Percentiles rank a stretch among this genome's conserved stretches.
Evolutionary conservation across 352 stramenopile genomes (phyloP).

Genomic region (Globisporangium splendens): DNA sequence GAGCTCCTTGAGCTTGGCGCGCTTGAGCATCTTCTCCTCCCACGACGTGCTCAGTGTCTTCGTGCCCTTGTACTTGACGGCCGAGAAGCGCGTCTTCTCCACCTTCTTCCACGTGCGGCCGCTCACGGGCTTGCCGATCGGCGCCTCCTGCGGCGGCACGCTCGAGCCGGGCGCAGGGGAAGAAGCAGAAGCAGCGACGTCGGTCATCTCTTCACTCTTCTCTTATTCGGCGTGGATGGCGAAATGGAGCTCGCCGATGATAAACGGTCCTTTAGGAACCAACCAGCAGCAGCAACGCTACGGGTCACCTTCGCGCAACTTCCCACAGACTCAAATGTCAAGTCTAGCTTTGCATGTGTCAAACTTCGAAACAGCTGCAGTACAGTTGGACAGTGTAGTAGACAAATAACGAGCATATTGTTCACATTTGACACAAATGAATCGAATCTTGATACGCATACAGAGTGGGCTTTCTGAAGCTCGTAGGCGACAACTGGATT

Average conservation of each 20-base stretch:
- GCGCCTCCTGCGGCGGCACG: conserved; percentile 20
- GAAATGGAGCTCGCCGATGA: conserved; percentile 20
- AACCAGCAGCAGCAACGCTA: conserved; percentile 16
- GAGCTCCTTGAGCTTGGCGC: conserved; percentile 73
- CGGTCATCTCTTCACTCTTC: conserved; percentile 15
- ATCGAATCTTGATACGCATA: neutral
- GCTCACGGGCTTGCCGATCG: conserved; percentile 66
- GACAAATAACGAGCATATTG: too few relatives aligned
- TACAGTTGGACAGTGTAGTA: too few relatives aligned
- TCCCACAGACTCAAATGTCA: conserved; percentile 1
- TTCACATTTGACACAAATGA: neutral
- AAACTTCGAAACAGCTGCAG: neutral
- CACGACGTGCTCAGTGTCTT: conserved; percentile 84
- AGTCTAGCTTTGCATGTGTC: neutral
- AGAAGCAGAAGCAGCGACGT: conserved; percentile 11
- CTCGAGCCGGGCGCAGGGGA: conserved; percentile 4
- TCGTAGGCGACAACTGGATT: neutral
- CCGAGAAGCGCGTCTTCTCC: conserved; percentile 77
- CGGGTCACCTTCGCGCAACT: conserved; percentile 24
- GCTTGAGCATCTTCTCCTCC: conserved; percentile 83
- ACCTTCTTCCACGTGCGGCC: conserved; percentile 82
- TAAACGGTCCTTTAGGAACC: conserved; percentile 10
- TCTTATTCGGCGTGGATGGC: conserved; percentile 9
- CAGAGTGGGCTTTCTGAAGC: neutral
- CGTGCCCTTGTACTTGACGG: conserved; percentile 68